Percentiles rank a stretch among this genome's conserved stretches.
Conservation (phyloP, 164 flowering plant species). For the Berberis vulgaris region DNA sequence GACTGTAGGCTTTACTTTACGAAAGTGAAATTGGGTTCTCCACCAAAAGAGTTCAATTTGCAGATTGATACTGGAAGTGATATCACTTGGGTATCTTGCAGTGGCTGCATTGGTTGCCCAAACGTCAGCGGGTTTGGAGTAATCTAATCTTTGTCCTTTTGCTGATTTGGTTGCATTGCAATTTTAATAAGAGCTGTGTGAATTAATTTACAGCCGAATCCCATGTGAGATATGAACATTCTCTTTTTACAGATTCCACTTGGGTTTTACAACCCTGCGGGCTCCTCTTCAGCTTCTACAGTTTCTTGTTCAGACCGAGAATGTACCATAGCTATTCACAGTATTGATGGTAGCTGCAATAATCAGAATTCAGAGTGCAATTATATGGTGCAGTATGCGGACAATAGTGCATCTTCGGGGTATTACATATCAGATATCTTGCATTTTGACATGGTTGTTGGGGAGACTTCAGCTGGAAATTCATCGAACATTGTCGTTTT, state of each 20-base stretch:
- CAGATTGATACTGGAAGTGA: slow-evolving; percentile 99
- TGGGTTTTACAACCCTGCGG: slow-evolving; percentile 46
- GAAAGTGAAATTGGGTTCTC: slow-evolving; percentile 65
- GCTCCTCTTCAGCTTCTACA: slow-evolving; percentile 53
- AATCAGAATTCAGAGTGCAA: slow-evolving; percentile 36
- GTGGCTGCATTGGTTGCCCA: slow-evolving; percentile 77
- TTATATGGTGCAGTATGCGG: slow-evolving; percentile 75
- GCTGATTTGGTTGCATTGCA: no score
- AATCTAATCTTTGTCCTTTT: slow-evolving; percentile 9
- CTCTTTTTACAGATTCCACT: slow-evolving; percentile 44
- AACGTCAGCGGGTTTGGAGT: slow-evolving; percentile 71
- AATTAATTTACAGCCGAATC: no score
- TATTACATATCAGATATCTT: slow-evolving; percentile 65
- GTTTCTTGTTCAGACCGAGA: slow-evolving; percentile 57
- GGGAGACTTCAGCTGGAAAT: slow-evolving; percentile 31
- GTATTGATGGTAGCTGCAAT: slow-evolving; percentile 52
- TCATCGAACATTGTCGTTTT: slow-evolving; percentile 60
- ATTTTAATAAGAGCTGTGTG: no score
- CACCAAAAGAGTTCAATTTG: slow-evolving; percentile 73
- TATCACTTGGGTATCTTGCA: slow-evolving; percentile 84
- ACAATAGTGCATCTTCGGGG: slow-evolving; percentile 85
- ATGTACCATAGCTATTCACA: slow-evolving; percentile 44
- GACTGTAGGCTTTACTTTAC: slow-evolving; percentile 73
- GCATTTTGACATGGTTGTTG: slow-evolving; percentile 41
- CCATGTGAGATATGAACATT: no score